Conservation (phyloP, 208 protist genomes). For the Crithidia acanthocephali region DNA sequence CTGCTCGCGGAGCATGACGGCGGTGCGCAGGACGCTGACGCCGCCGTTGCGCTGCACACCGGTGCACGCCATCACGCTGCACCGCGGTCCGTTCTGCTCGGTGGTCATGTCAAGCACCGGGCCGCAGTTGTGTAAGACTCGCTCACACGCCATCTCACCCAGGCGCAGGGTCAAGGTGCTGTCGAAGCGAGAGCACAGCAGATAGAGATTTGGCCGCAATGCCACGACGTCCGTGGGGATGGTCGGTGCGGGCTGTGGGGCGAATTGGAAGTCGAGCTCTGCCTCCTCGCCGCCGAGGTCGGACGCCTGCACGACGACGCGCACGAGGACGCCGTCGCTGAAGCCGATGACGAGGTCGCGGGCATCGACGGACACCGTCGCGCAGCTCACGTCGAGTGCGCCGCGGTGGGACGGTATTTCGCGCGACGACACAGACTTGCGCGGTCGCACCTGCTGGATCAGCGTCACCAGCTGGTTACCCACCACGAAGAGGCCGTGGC, state of each 20-base stretch:
- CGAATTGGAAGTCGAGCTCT: constrained; percentile 34
- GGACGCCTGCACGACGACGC: constrained; percentile 15
- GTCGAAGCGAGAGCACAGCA: constrained; percentile 66
- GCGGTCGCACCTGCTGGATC: constrained; percentile 29
- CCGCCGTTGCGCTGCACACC: constrained; percentile 67
- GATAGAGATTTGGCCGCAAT: constrained; percentile 28
- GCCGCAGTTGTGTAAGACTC: constrained; percentile 68
- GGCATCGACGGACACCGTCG: constrained; percentile 15
- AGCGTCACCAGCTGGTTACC: constrained; percentile 68
- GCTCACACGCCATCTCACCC: constrained; percentile 33
- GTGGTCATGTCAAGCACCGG: constrained; percentile 76
- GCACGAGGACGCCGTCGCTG: constrained; percentile 35
- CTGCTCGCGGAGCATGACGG: constrained; percentile 52
- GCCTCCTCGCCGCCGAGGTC: constrained; percentile 8
- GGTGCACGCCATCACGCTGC: constrained; percentile 72
- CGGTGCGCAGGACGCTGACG: constrained; percentile 70
- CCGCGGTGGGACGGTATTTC: constrained; percentile 25
- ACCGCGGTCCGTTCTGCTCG: constrained; percentile 40
- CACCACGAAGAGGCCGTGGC: constrained; percentile 64
- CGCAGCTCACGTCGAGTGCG: constrained; percentile 26
- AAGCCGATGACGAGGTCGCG: constrained; percentile 37
- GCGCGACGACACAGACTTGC: constrained; percentile 31
- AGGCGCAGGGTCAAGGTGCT: constrained; percentile 57
- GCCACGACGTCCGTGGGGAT: constrained; percentile 32
- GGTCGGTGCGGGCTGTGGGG: constrained; percentile 30